A percentile compares a stretch with the other conserved stretches of the same genome.
Evolutionary conservation across 2,329 filamentous ascomycete species (phyloP).

Genomic region (Calonectria ilicicola): DNA sequence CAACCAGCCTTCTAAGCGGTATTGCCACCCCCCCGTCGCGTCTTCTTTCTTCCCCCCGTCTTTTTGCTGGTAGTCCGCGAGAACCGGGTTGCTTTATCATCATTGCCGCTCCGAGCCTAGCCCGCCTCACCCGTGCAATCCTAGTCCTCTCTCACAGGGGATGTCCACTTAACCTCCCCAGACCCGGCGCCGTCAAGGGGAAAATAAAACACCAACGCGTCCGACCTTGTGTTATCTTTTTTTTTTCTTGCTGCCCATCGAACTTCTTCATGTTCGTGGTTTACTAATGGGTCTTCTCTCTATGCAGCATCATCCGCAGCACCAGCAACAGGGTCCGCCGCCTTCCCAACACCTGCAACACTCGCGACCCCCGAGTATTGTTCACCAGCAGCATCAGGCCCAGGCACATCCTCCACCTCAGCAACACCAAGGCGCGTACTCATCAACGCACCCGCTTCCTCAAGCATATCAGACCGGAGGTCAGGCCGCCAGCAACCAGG

Average conservation of each 20-base stretch:
- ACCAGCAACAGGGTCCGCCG: conserved; percentile 79
- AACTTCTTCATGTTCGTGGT: conserved; percentile 52
- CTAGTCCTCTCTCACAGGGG: conserved; percentile 58
- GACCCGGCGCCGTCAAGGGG: conserved; percentile 60
- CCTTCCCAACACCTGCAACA: conserved; percentile 76
- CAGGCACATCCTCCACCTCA: conserved; percentile 73
- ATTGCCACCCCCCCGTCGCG: conserved; percentile 43
- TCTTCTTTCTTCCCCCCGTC: conserved; percentile 36
- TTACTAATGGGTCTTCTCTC: conserved; percentile 71
- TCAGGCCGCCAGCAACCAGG: conserved; percentile 72
- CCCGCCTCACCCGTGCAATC: conserved; percentile 62
- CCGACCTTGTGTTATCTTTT: conserved; percentile 54
- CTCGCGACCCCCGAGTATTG: conserved; percentile 77
- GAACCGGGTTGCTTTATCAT: conserved; percentile 53
- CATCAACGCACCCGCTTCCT: conserved; percentile 73
- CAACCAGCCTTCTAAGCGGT: conserved; percentile 42
- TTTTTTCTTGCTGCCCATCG: conserved; percentile 43
- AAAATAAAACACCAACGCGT: conserved; percentile 65
- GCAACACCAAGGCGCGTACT: conserved; percentile 76
- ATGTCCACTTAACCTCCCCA: conserved; percentile 53
- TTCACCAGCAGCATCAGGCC: conserved; percentile 78
- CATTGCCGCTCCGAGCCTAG: conserved; percentile 57
- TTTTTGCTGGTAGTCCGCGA: conserved; percentile 43
- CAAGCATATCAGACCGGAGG: conserved; percentile 76
- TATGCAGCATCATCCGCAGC: conserved; percentile 83